phyloP scores from a whole-genome alignment of 192 early-diverging fungal genomes.

The Paraglomus brasilianum region DNA sequence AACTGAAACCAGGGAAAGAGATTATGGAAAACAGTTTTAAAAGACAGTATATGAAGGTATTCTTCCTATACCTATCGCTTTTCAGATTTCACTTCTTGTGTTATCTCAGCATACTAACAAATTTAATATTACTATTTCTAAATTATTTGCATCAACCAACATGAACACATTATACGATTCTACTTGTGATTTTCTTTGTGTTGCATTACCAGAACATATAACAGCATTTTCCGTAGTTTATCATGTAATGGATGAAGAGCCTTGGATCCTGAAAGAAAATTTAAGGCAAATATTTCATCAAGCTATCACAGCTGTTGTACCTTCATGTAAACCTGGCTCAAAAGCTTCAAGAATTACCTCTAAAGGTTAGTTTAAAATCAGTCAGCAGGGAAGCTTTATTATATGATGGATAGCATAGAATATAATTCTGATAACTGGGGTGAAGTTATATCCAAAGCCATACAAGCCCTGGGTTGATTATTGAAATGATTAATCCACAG shows the following conservation, averaged over 20 bases:
- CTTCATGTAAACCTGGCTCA: slow-evolving; percentile 5
- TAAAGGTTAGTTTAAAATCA: background rate
- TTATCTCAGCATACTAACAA: too few relatives aligned
- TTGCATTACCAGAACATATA: slow-evolving; percentile 5
- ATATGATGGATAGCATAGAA: slow-evolving; percentile 5
- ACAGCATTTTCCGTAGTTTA: slow-evolving; percentile 14
- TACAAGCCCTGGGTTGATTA: slow-evolving; percentile 18
- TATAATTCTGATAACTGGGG: slow-evolving; percentile 12
- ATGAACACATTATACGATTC: slow-evolving; percentile 9
- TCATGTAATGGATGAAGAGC: slow-evolving; percentile 21
- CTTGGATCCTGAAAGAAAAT: slow-evolving; percentile 9
- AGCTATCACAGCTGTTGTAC: slow-evolving; percentile 6
- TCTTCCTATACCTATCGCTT: too few relatives aligned
- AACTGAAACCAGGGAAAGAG: too few relatives aligned
- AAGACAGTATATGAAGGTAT: too few relatives aligned
- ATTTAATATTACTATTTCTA: too few relatives aligned
- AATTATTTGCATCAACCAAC: too few relatives aligned
- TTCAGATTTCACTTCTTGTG: too few relatives aligned
- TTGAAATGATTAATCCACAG: slow-evolving; percentile 6
- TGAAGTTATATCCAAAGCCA: slow-evolving; percentile 23
- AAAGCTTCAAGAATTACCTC: slow-evolving; percentile 19
- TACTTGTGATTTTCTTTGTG: slow-evolving; percentile 6
- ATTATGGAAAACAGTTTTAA: too few relatives aligned
- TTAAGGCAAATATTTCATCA: slow-evolving; percentile 25
- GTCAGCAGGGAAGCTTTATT: background rate